Evolutionary conservation across 352 stramenopile species (phyloP), one percentile per base, ranked within the genome.

Genomic region (Phytophthora rubi): DNA sequence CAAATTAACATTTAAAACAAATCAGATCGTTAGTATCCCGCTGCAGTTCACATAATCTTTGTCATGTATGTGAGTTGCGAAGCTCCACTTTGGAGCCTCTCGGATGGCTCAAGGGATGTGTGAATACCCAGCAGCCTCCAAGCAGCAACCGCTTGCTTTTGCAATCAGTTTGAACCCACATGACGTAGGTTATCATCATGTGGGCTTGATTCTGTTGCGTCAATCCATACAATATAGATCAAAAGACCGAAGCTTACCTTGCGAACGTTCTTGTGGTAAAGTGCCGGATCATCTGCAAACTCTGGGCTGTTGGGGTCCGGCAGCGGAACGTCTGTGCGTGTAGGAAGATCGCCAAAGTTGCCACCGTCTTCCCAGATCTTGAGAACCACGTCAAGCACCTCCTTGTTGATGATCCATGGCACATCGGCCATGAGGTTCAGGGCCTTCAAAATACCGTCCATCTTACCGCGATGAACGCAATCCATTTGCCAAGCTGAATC

Each of bases 391-490:
- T 98, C 70, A 21, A 98, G 84, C 45, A 99, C 89, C 62, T 95
- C 83, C 28, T 92, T 85, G 80, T 99, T 99, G 49, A 99, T 97
- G 37, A 91, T 85, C 97, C 97, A 99, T 23, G 94, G 86, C 32
- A 98, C 95, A 32, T 92, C 90, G 6, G 92, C 86, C 37, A 99
- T 82, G 48, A 93, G 77, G 75, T 99, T 98, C 6, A 99, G 83
- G 16, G 93, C 91, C 54, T 96, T 86, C 57, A 96, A 93, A 51
- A 99, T 82, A 6, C 72, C 82, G 6, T 79, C 66, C 42, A 99
- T 88, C 53, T 98, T 80, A 39, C 90, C 91, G 58, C 89, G 83
- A 49, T 93, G 71, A 13, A 98, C 85, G 68, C 89, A 96, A 65
- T 98, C 90, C 83, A 97, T 87, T 68, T 95, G 85, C 83, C 85